These are phyloP conservation scores for Ambrosiella beaveri DNA, from an alignment of 2,329 filamentous ascomycete species.

Conservation along the genomic window DNA sequence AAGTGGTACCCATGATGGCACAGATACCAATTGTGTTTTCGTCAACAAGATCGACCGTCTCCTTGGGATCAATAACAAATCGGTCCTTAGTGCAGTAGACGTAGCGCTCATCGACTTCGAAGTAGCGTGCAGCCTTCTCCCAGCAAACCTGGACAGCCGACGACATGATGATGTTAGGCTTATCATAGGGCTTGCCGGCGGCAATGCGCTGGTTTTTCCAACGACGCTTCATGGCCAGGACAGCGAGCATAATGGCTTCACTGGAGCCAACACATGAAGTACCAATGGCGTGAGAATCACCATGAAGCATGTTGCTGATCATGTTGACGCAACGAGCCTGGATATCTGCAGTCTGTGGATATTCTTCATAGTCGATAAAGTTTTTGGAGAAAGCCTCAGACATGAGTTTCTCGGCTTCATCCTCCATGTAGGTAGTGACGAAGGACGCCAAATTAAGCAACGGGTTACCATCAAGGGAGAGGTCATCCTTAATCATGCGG, in stretches of 20 bases:
- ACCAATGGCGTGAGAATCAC: conserved; percentile 51
- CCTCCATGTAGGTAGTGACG: conserved; percentile 95
- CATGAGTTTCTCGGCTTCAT: conserved; percentile 94
- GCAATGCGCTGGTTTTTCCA: conserved; percentile 80
- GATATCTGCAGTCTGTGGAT: conserved; percentile 64
- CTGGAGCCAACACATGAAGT: conserved; percentile 82
- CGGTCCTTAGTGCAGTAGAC: conserved; percentile 45
- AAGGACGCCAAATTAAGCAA: conserved; percentile 82
- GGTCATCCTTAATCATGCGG: conserved; percentile 88
- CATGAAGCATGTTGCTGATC: conserved; percentile 81
- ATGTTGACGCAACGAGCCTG: conserved; percentile 86
- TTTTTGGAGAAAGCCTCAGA: conserved; percentile 82
- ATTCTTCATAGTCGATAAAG: conserved; percentile 83
- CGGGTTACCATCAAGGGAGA: conserved; percentile 80
- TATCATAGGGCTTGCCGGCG: conserved; percentile 61
- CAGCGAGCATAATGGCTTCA: conserved; percentile 69
- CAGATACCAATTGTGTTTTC: conserved; percentile 81
- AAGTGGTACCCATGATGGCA: conserved; percentile 77
- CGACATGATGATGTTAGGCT: conserved; percentile 89
- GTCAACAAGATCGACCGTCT: conserved; percentile 43
- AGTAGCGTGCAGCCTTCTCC: conserved; percentile 83
- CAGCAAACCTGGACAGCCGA: conserved; percentile 88
- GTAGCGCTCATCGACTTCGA: conserved; percentile 82
- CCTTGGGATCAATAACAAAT: conserved; percentile 45
- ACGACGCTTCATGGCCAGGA: conserved; percentile 84